Evolutionary conservation across 176 grass and related monocot species (phyloP), one percentile per base, ranked within the genome.

Genomic region (Zoysia pacifica): DNA sequence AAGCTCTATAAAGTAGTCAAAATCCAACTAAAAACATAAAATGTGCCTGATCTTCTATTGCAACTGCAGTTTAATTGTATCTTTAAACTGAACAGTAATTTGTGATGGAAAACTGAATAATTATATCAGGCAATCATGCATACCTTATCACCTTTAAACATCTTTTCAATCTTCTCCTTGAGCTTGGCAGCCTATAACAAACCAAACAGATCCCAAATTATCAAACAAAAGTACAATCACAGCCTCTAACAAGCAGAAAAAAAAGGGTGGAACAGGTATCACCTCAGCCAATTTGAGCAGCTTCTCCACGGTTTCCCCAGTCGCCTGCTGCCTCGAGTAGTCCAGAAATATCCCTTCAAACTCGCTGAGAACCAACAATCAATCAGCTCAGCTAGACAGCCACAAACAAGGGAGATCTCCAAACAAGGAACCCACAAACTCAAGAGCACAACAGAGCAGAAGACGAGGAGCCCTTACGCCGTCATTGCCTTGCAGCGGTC

Each of bases 221-320:
- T 4, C 14, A 59, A 12, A 11, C 2, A 20, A 2, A 49, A 65
- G 48, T 28, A 5, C 18, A 28, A 16, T 71, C 47, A 4, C 50
- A 47, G 15, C 28, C 6, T 39, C 37, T 47, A 63, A 69, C 5
- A 65, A 44, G 11, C 18, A 44, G 11, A 13, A 37, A 63, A 49
- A 49, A 38, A 28, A 54, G 10, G 0, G 72, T 12, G 7, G 16
- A 52, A 72, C 54, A 35, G 41, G 39, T 0, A 19, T 44, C 38
- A 89, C 96, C 88, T 94, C 84, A 7, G 96, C 92, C 56, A 98
- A 53, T 80, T 95, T 86, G 46, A 98, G 87, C n/a, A 98, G 96
- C 76, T 95, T 98, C 7, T 83, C 88, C 2, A 98, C 58, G 5
- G 96, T 95, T 53, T 91, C 86, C 2, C 84, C 73, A 2, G 83